Evolutionary conservation across 2,329 filamentous ascomycete genomes (phyloP), one percentile per base, ranked within the genome.

Genomic region (Trichoderma brevicompactum): DNA sequence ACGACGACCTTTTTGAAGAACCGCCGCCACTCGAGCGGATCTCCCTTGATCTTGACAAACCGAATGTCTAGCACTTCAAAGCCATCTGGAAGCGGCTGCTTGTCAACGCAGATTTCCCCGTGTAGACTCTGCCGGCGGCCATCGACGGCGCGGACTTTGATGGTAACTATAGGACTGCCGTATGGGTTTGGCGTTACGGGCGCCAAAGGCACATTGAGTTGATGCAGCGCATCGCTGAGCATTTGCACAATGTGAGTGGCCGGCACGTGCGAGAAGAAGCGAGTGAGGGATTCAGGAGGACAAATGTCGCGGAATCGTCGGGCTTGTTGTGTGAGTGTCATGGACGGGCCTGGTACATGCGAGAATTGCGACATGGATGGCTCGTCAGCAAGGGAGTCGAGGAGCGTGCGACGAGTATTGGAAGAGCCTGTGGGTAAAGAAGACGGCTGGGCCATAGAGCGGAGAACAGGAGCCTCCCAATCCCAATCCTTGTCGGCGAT

Each of bases 1-100:
- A 96, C 83, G 36, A 92, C 92, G n/a, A 97, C 86, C 77, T 92
- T 94, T 80, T 99, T 99, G 83, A 99, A 99, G 75, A 99, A 92
- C 40, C 95, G 83, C 67, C 95, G 87, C 95, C 96, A 99, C 80
- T 98, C 94, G 56, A 99, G 79, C 5, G 95, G 95, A 80, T 99
- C 95, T 6, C 95, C 95, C 80, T 97, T 97, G 62, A 92, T 85
- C 80, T 99, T 99, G 70, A 96, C 86, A 75, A 99, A 98, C 59
- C 92, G 85, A 34, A 97, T 91, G 76, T 97, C 94, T 28, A 94
- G 83, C 38, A 94, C 78, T 67, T 91, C 89, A 69, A 78, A 79
- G 9, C 80, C 80, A 62, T 83, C 81, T 1, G 80, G 85, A 69
- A 89, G 83, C 48, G 78, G 75, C 74, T 86, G 86, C 77, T 81